These are phyloP conservation scores for Calonectria montana DNA, from an alignment of 2,329 filamentous ascomycete genomes.

Conservation along the genomic window DNA sequence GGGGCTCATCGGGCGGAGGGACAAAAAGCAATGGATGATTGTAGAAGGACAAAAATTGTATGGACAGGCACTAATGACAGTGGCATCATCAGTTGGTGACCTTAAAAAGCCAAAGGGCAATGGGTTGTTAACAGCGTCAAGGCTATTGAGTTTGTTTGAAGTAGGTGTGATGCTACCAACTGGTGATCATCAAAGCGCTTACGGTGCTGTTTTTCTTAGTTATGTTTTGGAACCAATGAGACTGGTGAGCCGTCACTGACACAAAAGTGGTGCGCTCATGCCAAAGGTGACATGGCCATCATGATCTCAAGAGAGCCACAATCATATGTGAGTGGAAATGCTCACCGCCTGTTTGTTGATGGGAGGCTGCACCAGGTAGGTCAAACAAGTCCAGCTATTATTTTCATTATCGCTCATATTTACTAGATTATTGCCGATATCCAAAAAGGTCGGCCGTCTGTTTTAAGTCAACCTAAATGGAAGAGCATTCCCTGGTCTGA, in stretches of 20 bases:
- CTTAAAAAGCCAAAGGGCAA: neutral
- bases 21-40: neutral
- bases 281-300: neutral
- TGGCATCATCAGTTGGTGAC: neutral
- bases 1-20: neutral
- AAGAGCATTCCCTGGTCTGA: slow-evolving; percentile 4
- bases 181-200: neutral
- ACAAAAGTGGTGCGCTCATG: neutral
- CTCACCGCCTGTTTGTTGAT: slow-evolving; percentile 3
- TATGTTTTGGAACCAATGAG: neutral
- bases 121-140: neutral
- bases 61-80: neutral
- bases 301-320: neutral
- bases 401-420: neutral
- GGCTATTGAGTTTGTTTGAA: neutral
- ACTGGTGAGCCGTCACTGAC: neutral
- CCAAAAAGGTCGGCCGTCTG: neutral
- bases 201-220: neutral
- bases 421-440: neutral
- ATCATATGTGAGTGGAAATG: neutral
- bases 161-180: neutral
- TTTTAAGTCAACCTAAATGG: neutral
- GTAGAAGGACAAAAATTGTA: neutral
- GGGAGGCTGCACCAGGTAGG: neutral
- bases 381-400: no score